These are phyloP conservation scores for Dothistroma septosporum DNA, from an alignment of 2,329 filamentous ascomycete species.

Conservation along the genomic window DNA sequence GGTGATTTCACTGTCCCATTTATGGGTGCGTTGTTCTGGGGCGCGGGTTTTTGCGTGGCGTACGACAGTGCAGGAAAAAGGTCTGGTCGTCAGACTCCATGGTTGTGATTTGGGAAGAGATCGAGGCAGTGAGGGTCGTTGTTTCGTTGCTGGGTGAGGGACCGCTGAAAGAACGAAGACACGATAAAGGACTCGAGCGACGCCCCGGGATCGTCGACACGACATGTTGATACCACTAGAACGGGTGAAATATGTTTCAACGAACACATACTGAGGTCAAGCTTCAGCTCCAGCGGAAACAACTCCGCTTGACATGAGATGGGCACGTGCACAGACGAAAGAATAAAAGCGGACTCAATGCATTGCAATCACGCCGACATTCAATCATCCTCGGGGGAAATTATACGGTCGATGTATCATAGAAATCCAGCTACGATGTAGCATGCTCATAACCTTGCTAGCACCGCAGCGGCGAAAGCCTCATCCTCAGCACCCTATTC, in stretches of 20 bases:
- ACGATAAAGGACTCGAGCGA: constrained; percentile 40
- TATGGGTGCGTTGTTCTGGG: constrained; percentile 38
- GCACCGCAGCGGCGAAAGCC: background rate
- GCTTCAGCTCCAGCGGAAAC: background rate
- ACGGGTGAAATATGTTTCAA: background rate
- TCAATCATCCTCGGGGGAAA: too few relatives aligned
- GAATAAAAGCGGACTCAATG: too few relatives aligned
- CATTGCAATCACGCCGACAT: too few relatives aligned
- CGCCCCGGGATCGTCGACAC: background rate
- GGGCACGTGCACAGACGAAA: too few relatives aligned
- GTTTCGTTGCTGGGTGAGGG: constrained; percentile 4
- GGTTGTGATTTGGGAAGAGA: background rate
- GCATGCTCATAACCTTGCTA: background rate
- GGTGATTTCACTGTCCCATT: constrained; percentile 49
- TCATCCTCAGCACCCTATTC: background rate
- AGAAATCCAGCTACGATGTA: too few relatives aligned
- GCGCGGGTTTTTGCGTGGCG: constrained; percentile 34
- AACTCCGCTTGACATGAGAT: too few relatives aligned
- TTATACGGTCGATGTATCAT: too few relatives aligned
- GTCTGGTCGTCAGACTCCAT: constrained; percentile 12
- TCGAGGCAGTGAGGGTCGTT: constrained; percentile 8
- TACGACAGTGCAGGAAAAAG: constrained; percentile 25
- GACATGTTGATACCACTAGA: background rate
- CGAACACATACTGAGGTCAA: background rate
- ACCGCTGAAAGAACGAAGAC: constrained; percentile 42